Conservation (phyloP, 371 early-diverging fungal genomes). For the Amoeboradix gromovi region DNA sequence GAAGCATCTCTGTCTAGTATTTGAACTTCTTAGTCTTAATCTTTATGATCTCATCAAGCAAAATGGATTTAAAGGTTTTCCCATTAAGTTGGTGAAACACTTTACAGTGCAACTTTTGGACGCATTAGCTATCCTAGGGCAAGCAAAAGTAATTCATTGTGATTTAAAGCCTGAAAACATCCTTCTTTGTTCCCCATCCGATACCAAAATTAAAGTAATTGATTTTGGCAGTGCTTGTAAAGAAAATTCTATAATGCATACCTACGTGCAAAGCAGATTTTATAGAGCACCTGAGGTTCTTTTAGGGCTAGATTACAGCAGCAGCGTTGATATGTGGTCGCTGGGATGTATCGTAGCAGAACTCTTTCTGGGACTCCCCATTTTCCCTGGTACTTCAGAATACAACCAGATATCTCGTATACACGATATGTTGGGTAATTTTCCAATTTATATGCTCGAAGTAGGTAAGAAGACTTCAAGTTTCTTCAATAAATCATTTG, state of each 20-base stretch:
- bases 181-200: constrained; percentile 36
- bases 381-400: constrained; percentile 6
- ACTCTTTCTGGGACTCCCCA: constrained; percentile 18
- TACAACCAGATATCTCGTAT: constrained; percentile 8
- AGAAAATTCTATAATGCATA: constrained; percentile 46
- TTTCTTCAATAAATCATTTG: constrained; percentile 32
- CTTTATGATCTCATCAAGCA: constrained; percentile 74
- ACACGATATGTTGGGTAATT: constrained; percentile 7
- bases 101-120: constrained; percentile 62
- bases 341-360: constrained; percentile 95
- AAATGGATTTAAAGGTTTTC: constrained; percentile 56
- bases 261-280: constrained; percentile 85
- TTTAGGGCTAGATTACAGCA: constrained; percentile 52
- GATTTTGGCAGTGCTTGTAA: constrained; percentile 91
- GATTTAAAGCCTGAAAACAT: constrained; percentile 96
- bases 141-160: constrained; percentile 71
- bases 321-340: constrained; percentile 95
- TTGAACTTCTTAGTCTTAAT: constrained; percentile 73
- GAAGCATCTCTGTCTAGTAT: constrained; percentile 71
- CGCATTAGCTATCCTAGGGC: constrained; percentile 40
- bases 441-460: constrained; percentile 55
- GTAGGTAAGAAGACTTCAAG: constrained; percentile 38
- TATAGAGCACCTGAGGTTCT: constrained; percentile 91
- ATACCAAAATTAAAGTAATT: constrained; percentile 68
- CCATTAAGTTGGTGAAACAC: constrained; percentile 44